phyloP scores from a whole-genome alignment of 129 eudicot species.

The Centella asiatica region DNA sequence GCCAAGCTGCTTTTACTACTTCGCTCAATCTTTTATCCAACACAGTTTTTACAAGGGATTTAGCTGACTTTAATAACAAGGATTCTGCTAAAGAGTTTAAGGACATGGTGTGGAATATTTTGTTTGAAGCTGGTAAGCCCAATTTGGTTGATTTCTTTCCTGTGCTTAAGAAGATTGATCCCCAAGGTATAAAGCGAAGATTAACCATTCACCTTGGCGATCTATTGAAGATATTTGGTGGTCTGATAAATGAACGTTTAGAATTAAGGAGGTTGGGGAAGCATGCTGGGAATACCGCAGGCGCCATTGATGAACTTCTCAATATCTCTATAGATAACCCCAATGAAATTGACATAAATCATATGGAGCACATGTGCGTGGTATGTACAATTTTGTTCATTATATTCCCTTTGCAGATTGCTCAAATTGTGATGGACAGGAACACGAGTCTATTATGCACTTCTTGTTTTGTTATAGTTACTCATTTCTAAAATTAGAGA shows the following conservation, averaged over 20 bases:
- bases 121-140: slow-evolving; percentile 42
- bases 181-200: slow-evolving; percentile 30
- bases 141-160: slow-evolving; percentile 47
- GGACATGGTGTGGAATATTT: slow-evolving; percentile 33
- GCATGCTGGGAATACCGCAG: slow-evolving; percentile 9
- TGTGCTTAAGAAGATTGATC: slow-evolving; percentile 22
- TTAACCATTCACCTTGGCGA: slow-evolving; percentile 16
- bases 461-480: no score
- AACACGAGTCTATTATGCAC: no score
- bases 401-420: no score
- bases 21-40: slow-evolving; percentile 40
- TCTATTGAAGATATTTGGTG: slow-evolving; percentile 23
- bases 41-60: slow-evolving; percentile 39
- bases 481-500: no score
- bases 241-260: slow-evolving; percentile 30
- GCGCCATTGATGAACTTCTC: slow-evolving; percentile 34
- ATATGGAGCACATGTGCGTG: slow-evolving; percentile 24
- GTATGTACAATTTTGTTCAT: slow-evolving; percentile 13
- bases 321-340: slow-evolving; percentile 17
- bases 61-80: slow-evolving; percentile 28
- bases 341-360: slow-evolving; percentile 27
- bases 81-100: slow-evolving; percentile 43
- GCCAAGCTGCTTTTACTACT: slow-evolving; percentile 51
- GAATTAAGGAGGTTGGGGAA: background rate
- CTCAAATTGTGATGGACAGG: no score